Conservation (phyloP, 1,284 basidiomycete genomes). For the Cutaneotrichosporon sp. region DNA sequence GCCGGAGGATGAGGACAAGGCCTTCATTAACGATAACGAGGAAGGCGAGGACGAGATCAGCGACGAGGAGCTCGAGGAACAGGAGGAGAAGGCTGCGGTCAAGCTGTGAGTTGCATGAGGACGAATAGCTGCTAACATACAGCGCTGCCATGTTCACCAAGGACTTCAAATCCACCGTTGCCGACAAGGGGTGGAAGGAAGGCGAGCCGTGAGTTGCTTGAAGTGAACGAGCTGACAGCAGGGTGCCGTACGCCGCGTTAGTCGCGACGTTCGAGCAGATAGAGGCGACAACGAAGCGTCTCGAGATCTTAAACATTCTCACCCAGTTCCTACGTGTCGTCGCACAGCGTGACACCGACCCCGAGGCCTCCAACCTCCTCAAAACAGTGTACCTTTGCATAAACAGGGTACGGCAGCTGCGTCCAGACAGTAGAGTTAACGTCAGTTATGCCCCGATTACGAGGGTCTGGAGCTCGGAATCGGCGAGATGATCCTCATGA, state of each 20-base stretch:
- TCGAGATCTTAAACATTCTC: slow-evolving; percentile 87
- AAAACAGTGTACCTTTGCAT: slow-evolving; percentile 95
- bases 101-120: slow-evolving; percentile 60
- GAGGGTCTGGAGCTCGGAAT: slow-evolving; percentile 94
- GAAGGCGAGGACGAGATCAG: slow-evolving; percentile 51
- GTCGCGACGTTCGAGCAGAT: slow-evolving; percentile 86
- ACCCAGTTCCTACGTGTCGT: slow-evolving; percentile 87
- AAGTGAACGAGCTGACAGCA: slow-evolving; percentile 45
- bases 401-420: slow-evolving; percentile 66
- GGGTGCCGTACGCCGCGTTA: slow-evolving; percentile 90
- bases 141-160: slow-evolving; percentile 62
- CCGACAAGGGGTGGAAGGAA: slow-evolving; percentile 80
- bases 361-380: slow-evolving; percentile 66
- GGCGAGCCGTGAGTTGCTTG: slow-evolving; percentile 69
- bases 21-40: slow-evolving; percentile 52
- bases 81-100: slow-evolving; percentile 61
- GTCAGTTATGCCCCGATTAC: slow-evolving; percentile 89
- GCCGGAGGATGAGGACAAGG: slow-evolving; percentile 41
- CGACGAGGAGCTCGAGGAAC: slow-evolving; percentile 56
- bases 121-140: slow-evolving; percentile 6
- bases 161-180: slow-evolving; percentile 63
- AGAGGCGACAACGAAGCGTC: slow-evolving; percentile 90
- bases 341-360: slow-evolving; percentile 61
- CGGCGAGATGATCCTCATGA: slow-evolving; percentile 90
- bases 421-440: slow-evolving; percentile 35